These are phyloP conservation scores for Solanum piurae DNA, from an alignment of 257 asterid species.

Conservation along the genomic window DNA sequence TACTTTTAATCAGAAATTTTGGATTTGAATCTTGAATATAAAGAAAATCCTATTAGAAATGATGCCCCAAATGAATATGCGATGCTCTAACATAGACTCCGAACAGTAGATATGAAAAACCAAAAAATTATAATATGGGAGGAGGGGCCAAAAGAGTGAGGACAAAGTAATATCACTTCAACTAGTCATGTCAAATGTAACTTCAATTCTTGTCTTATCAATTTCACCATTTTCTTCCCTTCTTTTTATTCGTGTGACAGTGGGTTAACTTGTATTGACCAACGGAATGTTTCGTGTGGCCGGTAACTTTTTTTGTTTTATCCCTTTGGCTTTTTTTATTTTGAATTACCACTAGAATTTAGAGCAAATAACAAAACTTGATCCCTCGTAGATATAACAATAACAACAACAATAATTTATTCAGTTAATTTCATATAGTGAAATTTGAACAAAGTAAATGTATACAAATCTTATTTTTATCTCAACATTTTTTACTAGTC, in stretches of 20 bases:
- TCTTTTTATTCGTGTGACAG: neutral
- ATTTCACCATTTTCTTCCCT: neutral
- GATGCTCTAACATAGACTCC: rapidly evolving
- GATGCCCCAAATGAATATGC: rapidly evolving
- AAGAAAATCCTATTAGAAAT: too few relatives aligned
- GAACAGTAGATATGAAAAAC: rapidly evolving
- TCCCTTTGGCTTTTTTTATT: neutral
- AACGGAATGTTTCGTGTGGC: neutral
- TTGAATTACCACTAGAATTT: neutral
- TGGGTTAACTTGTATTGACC: neutral
- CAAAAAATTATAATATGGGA: too few relatives aligned
- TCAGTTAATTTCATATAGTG: too few relatives aligned
- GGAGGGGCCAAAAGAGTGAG: neutral
- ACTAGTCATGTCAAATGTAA: slow-evolving; percentile 24
- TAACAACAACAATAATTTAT: too few relatives aligned
- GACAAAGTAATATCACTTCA: slow-evolving; percentile 50
- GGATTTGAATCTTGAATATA: rapidly evolving
- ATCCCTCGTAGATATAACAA: neutral
- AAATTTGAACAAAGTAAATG: too few relatives aligned
- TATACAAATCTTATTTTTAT: too few relatives aligned
- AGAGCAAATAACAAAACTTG: neutral
- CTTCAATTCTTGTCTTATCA: neutral
- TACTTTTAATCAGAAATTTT: rapidly evolving
- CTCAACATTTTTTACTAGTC: too few relatives aligned
- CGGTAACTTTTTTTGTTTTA: neutral